Evolutionary conservation across 257 asterid species (phyloP).

Genomic region (Linaria vulgaris): DNA sequence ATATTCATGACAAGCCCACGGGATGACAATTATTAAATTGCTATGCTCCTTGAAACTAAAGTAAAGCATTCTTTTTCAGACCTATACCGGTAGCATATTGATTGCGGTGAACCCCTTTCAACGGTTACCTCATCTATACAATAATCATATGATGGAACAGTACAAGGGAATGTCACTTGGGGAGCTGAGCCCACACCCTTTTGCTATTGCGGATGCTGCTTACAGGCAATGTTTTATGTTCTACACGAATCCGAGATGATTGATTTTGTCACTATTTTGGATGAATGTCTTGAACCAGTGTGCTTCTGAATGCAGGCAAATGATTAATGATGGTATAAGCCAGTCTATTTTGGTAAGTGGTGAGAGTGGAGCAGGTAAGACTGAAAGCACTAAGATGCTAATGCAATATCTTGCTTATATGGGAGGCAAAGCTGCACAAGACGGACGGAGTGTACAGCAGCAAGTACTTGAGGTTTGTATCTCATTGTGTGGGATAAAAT

Average conservation of each 20-base stretch:
- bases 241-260: constrained; percentile 8
- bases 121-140: constrained; percentile 72
- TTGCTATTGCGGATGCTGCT: constrained; percentile 87
- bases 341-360: constrained; percentile 94
- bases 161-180: constrained; percentile 74
- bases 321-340: constrained; percentile 72
- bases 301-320: constrained; percentile 53
- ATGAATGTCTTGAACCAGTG: constrained; percentile 19
- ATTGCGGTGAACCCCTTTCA: constrained; percentile 91
- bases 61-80: constrained; percentile 45
- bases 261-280: constrained; percentile 10
- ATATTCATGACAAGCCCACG: not conserved
- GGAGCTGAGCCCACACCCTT: constrained; percentile 86
- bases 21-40: not conserved
- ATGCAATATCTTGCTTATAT: constrained; percentile 88
- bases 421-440: constrained; percentile 70
- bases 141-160: constrained; percentile 58
- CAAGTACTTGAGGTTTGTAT: constrained; percentile 85
- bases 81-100: constrained; percentile 87
- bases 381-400: constrained; percentile 85
- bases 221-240: constrained; percentile 55
- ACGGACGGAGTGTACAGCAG: constrained; percentile 77
- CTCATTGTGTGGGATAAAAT: constrained; percentile 7
- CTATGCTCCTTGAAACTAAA: constrained; percentile 22
- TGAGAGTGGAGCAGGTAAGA: constrained; percentile 98